A percentile compares a stretch with the other conserved stretches of the same genome.
phyloP scores from a whole-genome alignment of 805 yeast genomes.

The Pichia manshurica region DNA sequence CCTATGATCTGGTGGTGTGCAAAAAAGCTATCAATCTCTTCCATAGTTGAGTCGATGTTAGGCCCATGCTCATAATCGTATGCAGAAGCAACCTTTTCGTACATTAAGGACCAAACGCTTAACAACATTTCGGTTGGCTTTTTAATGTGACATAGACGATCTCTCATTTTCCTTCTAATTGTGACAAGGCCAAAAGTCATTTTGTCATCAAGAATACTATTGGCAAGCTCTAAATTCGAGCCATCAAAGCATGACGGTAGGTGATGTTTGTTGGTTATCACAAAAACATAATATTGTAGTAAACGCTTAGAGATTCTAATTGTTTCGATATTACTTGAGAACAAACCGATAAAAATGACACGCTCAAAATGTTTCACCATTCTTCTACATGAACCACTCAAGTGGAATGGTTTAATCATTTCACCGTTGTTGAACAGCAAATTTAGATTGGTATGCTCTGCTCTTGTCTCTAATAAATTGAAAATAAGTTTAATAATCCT shows the following conservation, averaged over 20 bases:
- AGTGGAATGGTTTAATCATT: conserved; percentile 16
- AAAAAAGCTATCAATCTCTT: conserved; percentile 9
- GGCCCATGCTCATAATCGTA: conserved; percentile 10
- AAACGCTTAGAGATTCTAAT: conserved; percentile 43
- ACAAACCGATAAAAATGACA: conserved; percentile 44
- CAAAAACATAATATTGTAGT: conserved; percentile 25
- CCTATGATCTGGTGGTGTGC: conserved; percentile 7
- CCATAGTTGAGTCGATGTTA: not conserved
- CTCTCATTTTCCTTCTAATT: conserved; percentile 60
- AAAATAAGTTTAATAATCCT: conserved; percentile 35
- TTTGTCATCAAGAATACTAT: conserved; percentile 46
- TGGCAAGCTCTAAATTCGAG: conserved; percentile 35
- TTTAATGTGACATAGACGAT: conserved; percentile 26
- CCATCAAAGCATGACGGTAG: conserved; percentile 20
- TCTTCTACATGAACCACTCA: conserved; percentile 25
- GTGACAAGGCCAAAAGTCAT: conserved; percentile 70
- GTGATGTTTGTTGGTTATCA: conserved; percentile 22
- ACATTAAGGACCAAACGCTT: conserved; percentile 41
- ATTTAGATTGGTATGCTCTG: conserved; percentile 21
- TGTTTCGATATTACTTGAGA: conserved; percentile 45
- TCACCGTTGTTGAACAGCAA: conserved; percentile 6
- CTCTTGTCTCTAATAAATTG: conserved; percentile 33
- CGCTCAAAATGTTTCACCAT: conserved; percentile 43
- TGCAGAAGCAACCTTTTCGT: conserved; percentile 28
- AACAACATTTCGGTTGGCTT: conserved; percentile 37